Percentiles rank a stretch among this genome's conserved stretches.
These are phyloP conservation scores for Poa annua DNA, from an alignment of 176 grass and related monocot genomes.

Conservation along the genomic window DNA sequence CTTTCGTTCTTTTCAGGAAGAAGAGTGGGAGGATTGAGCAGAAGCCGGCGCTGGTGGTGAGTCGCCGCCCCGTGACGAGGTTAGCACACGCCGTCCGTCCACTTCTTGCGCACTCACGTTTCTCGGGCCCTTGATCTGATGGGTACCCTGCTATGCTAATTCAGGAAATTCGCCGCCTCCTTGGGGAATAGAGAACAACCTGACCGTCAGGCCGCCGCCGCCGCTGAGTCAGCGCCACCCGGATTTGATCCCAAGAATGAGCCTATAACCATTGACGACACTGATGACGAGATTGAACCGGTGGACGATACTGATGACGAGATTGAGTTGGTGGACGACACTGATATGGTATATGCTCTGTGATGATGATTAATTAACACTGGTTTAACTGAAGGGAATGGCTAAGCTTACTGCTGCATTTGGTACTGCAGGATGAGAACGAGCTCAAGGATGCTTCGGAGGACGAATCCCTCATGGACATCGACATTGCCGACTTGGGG, in stretches of 20 bases:
- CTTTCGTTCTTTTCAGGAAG: conserved; percentile 53
- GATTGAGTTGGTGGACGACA: neutral
- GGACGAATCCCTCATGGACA: conserved; percentile 55
- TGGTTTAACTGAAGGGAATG: neutral
- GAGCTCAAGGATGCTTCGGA: conserved; percentile 50
- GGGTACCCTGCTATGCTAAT: conserved; percentile 1
- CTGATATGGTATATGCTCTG: conserved; percentile 60
- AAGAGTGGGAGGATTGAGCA: conserved; percentile 38
- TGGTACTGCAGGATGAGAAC: conserved; percentile 45
- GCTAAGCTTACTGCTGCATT: conserved; percentile 19
- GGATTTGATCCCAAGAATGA: conserved; percentile 31
- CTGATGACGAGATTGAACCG: conserved; percentile 1
- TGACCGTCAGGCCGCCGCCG: conserved; percentile 35
- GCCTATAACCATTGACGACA: neutral
- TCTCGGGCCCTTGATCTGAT: conserved; percentile 19
- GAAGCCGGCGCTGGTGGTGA: conserved; percentile 30
- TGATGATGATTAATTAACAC: neutral
- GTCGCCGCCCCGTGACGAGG: conserved; percentile 67
- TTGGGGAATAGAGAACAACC: conserved; percentile 46
- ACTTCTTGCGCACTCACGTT: conserved; percentile 14
- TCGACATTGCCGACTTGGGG: conserved; percentile 57
- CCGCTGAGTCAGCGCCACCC: neutral
- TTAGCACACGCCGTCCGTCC: conserved; percentile 14
- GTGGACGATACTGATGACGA: conserved; percentile 33
- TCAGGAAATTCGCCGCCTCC: conserved; percentile 63